A percentile compares a stretch with the other conserved stretches of the same genome.
These are phyloP conservation scores for Trichophyton verrucosum DNA, from an alignment of 2,329 filamentous ascomycete species.

Conservation along the genomic window DNA sequence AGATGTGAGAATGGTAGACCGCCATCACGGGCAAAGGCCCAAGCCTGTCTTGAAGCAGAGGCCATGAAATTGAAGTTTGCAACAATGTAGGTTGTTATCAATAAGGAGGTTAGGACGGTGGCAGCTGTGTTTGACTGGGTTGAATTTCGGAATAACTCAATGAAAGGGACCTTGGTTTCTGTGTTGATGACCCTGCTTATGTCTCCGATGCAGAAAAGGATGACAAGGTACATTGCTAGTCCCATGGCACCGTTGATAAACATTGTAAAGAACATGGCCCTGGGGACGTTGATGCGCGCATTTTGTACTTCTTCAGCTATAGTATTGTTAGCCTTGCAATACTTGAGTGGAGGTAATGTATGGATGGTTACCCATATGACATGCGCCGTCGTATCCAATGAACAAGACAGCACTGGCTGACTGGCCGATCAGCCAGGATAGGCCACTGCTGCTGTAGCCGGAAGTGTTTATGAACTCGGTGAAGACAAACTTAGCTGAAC, in stretches of 20 bases:
- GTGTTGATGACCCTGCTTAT: slow-evolving; percentile 2
- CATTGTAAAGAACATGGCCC: slow-evolving; percentile 24
- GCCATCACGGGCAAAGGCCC: slow-evolving; percentile 39
- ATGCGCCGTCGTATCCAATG: slow-evolving; percentile 5
- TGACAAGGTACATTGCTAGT: slow-evolving; percentile 19
- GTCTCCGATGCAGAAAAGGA: slow-evolving; percentile 5
- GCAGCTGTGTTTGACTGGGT: slow-evolving; percentile 20
- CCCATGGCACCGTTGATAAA: slow-evolving; percentile 27
- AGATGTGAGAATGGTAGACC: slow-evolving; percentile 38
- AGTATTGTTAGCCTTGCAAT: background rate
- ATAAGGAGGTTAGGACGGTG: slow-evolving; percentile 16
- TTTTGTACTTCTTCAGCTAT: slow-evolving; percentile 28
- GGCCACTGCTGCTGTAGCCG: background rate
- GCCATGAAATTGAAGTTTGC: slow-evolving; percentile 23
- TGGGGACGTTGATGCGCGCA: slow-evolving; percentile 24
- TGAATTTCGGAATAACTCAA: slow-evolving; percentile 23
- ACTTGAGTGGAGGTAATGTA: background rate
- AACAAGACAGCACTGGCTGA: slow-evolving; percentile 3
- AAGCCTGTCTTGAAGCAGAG: slow-evolving; percentile 23
- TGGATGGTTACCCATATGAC: slow-evolving; percentile 2
- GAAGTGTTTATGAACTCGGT: background rate
- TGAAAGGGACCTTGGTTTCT: slow-evolving; percentile 24
- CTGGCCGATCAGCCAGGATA: slow-evolving; percentile 4
- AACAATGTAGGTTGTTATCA: slow-evolving; percentile 19
- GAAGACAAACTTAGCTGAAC: background rate